Evolutionary conservation across 805 yeast genomes (phyloP).

Genomic region (Metschnikowia cerradonensis): DNA sequence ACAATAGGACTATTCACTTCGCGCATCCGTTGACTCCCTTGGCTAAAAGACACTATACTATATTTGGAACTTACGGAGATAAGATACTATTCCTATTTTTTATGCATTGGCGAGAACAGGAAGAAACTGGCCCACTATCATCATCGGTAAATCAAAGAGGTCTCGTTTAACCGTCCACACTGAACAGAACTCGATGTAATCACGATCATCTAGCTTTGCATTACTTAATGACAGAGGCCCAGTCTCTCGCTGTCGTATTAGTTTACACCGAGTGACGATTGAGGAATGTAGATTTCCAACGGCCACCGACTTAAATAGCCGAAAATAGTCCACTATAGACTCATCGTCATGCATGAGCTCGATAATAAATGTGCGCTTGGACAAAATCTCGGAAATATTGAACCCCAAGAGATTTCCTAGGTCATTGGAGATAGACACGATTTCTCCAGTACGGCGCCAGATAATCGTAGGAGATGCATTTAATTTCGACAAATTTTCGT

Average conservation of each 20-base stretch:
- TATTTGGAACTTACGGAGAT: too few relatives aligned
- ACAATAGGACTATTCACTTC: background rate
- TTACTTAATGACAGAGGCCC: conserved; percentile 14
- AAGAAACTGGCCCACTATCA: conserved; percentile 75
- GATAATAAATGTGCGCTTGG: conserved; percentile 62
- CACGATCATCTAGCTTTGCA: conserved; percentile 16
- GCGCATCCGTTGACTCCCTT: too few relatives aligned
- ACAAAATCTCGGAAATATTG: conserved; percentile 51
- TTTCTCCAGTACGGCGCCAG: conserved; percentile 85
- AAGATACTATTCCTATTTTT: background rate
- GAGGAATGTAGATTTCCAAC: conserved; percentile 60
- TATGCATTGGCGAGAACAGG: conserved; percentile 48
- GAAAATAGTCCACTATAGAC: conserved; percentile 67
- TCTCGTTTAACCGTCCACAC: conserved; percentile 86
- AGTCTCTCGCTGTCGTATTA: conserved; percentile 28
- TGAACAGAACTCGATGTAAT: conserved; percentile 59
- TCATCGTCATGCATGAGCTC: conserved; percentile 77
- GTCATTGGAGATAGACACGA: conserved; percentile 74
- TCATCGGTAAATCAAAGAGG: conserved; percentile 78
- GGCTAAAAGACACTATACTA: too few relatives aligned
- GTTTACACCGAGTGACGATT: conserved; percentile 48
- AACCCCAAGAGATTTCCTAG: conserved; percentile 67
- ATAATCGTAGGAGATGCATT: conserved; percentile 77
- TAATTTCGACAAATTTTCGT: conserved; percentile 41
- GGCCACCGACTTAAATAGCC: conserved; percentile 66